Evolutionary conservation across 148 eudicot genomes (phyloP).

Genomic region (Suaeda aralocaspica): DNA sequence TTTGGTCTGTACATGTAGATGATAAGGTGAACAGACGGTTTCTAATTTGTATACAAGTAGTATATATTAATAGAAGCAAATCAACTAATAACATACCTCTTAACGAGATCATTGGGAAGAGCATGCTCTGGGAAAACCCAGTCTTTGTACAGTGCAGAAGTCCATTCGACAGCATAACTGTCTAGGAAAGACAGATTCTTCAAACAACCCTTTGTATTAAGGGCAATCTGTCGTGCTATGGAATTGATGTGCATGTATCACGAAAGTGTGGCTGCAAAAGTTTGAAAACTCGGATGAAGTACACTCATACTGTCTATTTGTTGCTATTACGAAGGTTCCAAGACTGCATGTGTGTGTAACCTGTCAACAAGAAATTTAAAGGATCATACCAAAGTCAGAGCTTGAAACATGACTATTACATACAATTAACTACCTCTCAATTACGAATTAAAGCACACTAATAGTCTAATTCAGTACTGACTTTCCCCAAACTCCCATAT

Average conservation of each 20-base stretch:
- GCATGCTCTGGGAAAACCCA: constrained; percentile 87
- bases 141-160: constrained; percentile 50
- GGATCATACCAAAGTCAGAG: neutral
- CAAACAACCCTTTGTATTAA: constrained; percentile 73
- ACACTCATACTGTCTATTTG: constrained; percentile 72
- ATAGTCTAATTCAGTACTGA: too few species aligned
- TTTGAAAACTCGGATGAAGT: constrained; percentile 74
- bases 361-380: constrained; percentile 27
- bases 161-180: constrained; percentile 55
- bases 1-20: too few species aligned
- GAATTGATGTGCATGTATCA: constrained; percentile 81
- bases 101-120: constrained; percentile 74
- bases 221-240: constrained; percentile 60
- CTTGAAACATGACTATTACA: neutral
- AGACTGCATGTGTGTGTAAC: constrained; percentile 71
- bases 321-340: constrained; percentile 80
- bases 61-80: too few species aligned
- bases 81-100: too few species aligned
- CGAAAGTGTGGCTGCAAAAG: constrained; percentile 83
- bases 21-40: too few species aligned
- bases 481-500: too few species aligned
- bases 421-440: too few species aligned
- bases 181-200: constrained; percentile 59
- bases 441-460: too few species aligned
- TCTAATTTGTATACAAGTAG: too few species aligned